Base-by-base conservation (phyloP, 352 stramenopile genomes). In the Blastocystis sp. region DNA sequence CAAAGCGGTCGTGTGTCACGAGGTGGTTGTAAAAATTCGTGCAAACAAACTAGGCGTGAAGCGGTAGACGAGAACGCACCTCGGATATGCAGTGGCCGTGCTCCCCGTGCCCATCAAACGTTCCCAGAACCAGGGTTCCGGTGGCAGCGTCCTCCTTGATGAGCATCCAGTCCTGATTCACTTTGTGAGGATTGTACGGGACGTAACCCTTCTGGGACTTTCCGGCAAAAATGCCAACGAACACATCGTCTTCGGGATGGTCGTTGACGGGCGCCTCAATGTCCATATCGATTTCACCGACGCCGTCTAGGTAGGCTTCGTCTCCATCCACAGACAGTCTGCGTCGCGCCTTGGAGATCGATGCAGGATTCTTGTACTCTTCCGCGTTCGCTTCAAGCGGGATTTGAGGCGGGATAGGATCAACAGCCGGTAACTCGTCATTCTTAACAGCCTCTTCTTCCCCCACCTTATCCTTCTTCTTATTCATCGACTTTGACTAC, bases 71-170 rank as follows among this genome's bases (percentile, higher is more conserved):
- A 3, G 42, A 28, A 4, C 28, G 1, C 57, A 82, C 59, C 38
- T 68, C 60, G 11, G 81, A 89, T 17, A 89, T 62, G 28, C 42
- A 71, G 62, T 89, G 71, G 0, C 81, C 81, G 34, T 89, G 81
- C 17, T 89, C 81, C 1, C 81, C 81, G 70, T 89, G 81, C 9
- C 81, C 81, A 69, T 89, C 81, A 89, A 89, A 89, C 14, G 79
- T 69, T 19, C 81, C 81, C 14, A 89, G 60, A 48, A 89, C 24
- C 2, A 89, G 59, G 0, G 81, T 76, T 1, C 45, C 10, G 11
- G 81, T 89, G 6, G 54, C 79, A 34, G 76, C 40, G 63, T 89
- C 81, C 64, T 89, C 74, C 10, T 89, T 10, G 7, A 89, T 89
- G 3, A 89, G 54, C 28, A 78, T n/a, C 11, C 4, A 66, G 24